Evolutionary conservation across 2,329 filamentous ascomycete genomes (phyloP).

Genomic region (Pezicula radicicola): DNA sequence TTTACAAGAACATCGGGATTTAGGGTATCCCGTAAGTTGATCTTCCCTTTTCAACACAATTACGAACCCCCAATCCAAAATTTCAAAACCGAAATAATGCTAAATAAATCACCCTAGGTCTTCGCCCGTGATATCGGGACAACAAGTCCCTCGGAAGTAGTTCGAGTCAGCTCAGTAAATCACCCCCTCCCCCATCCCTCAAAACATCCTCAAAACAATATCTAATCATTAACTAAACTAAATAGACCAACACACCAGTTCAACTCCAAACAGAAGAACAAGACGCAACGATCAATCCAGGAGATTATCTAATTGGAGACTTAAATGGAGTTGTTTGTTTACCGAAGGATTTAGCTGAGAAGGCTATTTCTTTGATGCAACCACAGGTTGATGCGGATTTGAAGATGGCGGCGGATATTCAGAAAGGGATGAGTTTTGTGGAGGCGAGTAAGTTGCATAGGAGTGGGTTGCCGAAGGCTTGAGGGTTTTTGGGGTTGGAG

Average conservation of each 20-base stretch:
- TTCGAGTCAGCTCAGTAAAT: no score
- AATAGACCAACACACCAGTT: conserved; percentile 31
- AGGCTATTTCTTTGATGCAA: not conserved
- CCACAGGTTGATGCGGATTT: no score
- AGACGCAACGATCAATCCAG: conserved; percentile 25
- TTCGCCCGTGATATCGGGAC: no score
- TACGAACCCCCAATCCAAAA: not conserved
- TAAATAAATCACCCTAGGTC: conserved; percentile 25
- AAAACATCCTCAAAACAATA: no score
- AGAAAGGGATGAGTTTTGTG: no score
- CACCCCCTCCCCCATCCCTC: no score
- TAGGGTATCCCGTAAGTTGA: conserved; percentile 13
- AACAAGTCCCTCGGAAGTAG: no score
- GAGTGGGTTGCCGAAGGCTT: no score
- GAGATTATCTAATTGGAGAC: conserved; percentile 33
- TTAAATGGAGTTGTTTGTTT: conserved; percentile 34
- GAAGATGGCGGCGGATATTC: no score
- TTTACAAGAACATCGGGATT: conserved; percentile 29
- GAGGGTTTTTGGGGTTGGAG: no score
- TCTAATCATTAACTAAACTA: conserved; percentile 22
- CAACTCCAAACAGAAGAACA: conserved; percentile 13
- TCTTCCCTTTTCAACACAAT: not conserved
- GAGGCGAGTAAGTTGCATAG: no score
- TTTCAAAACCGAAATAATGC: not conserved
- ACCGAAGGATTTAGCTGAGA: conserved; percentile 25